Evolutionary conservation across 495 filamentous ascomycete species (phyloP).

Genomic region (Oleoguttula mirabilis): DNA sequence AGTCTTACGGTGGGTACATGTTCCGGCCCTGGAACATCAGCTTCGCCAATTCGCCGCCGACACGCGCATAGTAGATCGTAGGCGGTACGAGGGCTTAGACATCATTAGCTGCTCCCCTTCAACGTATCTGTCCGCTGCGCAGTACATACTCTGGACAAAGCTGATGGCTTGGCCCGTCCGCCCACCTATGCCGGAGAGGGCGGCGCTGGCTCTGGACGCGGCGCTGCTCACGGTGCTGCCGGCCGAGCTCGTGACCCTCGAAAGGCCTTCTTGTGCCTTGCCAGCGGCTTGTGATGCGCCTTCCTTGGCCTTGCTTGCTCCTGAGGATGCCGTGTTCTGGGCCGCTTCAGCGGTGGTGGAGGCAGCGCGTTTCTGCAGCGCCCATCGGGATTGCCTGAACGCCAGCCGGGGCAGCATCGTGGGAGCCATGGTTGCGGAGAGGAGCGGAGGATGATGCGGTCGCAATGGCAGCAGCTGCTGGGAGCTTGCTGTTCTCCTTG

Average conservation of each 20-base stretch:
- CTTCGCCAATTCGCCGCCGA: conserved; percentile 75
- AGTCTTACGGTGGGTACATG: conserved; percentile 84
- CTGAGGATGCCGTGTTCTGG: conserved; percentile 43
- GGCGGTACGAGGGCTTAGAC: conserved; percentile 67
- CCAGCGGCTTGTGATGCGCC: conserved; percentile 50
- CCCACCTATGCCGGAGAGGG: conserved; percentile 69
- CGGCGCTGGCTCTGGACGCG: conserved; percentile 48
- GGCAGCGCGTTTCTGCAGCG: conserved; percentile 12
- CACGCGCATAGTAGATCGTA: conserved; percentile 79
- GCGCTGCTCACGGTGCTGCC: conserved; percentile 63
- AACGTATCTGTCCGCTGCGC: no score
- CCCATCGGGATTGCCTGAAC: conserved; percentile 12
- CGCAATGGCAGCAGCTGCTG: conserved; percentile 10
- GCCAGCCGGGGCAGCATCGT: conserved; percentile 10
- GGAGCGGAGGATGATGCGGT: not conserved
- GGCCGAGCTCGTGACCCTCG: conserved; percentile 66
- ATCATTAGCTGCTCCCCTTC: not conserved
- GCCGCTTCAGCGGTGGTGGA: conserved; percentile 58
- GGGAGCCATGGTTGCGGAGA: conserved; percentile 9
- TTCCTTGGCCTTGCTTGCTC: conserved; percentile 52
- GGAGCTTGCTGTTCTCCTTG: conserved; percentile 4
- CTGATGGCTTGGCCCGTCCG: conserved; percentile 68
- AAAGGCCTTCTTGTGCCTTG: conserved; percentile 77
- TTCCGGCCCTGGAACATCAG: conserved; percentile 77
- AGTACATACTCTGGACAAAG: conserved; percentile 83